These are phyloP conservation scores for Vaccinium darrowii DNA, from an alignment of 148 eudicot genomes.

Conservation along the genomic window DNA sequence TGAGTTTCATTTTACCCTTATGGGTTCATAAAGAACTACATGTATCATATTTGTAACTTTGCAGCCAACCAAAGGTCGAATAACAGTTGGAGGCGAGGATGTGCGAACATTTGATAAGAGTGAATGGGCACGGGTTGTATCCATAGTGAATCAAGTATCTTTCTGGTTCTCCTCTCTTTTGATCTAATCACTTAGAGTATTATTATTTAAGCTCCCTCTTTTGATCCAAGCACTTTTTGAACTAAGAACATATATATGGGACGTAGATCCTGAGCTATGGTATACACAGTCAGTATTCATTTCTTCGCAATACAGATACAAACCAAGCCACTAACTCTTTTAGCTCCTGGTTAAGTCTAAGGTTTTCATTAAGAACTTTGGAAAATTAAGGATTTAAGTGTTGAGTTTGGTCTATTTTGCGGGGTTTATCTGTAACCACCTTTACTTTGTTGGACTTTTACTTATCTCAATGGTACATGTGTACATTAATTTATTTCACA, in stretches of 20 bases:
- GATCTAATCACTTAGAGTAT: background rate
- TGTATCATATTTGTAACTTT: slow-evolving; percentile 10
- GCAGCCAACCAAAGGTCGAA: slow-evolving; percentile 87
- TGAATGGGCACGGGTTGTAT: slow-evolving; percentile 95
- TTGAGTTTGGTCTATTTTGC: background rate
- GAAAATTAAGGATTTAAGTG: background rate
- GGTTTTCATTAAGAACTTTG: background rate
- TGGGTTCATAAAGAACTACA: slow-evolving; percentile 13
- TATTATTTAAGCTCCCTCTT: background rate
- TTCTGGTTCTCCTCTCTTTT: background rate
- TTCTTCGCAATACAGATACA: background rate
- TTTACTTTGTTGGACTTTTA: background rate
- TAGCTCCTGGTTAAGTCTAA: background rate
- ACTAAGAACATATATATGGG: background rate
- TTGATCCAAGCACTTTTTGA: background rate
- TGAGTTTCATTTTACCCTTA: background rate
- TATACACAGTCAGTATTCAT: background rate
- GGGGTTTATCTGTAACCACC: background rate
- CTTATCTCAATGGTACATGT: slow-evolving; percentile 3
- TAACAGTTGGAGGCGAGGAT: slow-evolving; percentile 95
- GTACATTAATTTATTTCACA: slow-evolving; percentile 23
- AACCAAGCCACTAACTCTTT: background rate
- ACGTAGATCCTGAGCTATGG: background rate
- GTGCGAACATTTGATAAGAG: slow-evolving; percentile 88
- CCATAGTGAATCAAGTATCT: slow-evolving; percentile 87